Base-by-base conservation (phyloP, 495 filamentous ascomycete species). In the Massariosphaeria phaeospora region DNA sequence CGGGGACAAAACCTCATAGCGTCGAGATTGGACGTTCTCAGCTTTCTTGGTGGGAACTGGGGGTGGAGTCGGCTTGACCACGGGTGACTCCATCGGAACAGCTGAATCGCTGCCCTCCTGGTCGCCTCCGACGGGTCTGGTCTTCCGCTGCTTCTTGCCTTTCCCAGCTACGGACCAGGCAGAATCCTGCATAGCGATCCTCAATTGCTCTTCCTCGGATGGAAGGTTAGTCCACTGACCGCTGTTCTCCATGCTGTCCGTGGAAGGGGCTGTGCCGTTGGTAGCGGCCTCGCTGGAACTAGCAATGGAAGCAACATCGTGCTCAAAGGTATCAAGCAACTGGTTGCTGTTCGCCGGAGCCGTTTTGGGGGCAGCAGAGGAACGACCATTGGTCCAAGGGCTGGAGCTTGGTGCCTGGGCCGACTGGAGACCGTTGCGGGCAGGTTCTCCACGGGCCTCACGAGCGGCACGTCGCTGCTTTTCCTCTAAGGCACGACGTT, bases 161-260 rank as follows among this genome's bases (percentile, higher is more conserved):
- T 80, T 86, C 43, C 78, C 75, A 43, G 91, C 86, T 18, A 85
- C 89, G 53, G 74, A 88, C 86, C 87, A 90, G 27, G 79, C 80
- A 49, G 84, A 80, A 11, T 81, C 76, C 18, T 72, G 72, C 60
- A 81, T 73, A 36, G 88, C 72, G 58, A 85, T 72, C 67, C 84
- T 78, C 70, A 93, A 71, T 72, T 94, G 89, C 69, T 93, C 88
- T 65, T 95, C 89, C 70, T 94, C 89, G 0, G 87, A 87, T 4
- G 84, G 86, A 35, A 86, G 74, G 48, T 76, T 76, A 74, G 71
- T 47, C 82, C 78, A 86, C 31, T 65, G 61, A 2, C 15, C 31
- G 9, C 20, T 23, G 61, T 59, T 35, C 6, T 30, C 34, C 40
- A 57, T 29, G 21, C 53, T 60, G 26, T 67, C 61, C 30, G 64